phyloP scores from a whole-genome alignment of 1,284 basidiomycete species.

The Prillingera fragicola region DNA sequence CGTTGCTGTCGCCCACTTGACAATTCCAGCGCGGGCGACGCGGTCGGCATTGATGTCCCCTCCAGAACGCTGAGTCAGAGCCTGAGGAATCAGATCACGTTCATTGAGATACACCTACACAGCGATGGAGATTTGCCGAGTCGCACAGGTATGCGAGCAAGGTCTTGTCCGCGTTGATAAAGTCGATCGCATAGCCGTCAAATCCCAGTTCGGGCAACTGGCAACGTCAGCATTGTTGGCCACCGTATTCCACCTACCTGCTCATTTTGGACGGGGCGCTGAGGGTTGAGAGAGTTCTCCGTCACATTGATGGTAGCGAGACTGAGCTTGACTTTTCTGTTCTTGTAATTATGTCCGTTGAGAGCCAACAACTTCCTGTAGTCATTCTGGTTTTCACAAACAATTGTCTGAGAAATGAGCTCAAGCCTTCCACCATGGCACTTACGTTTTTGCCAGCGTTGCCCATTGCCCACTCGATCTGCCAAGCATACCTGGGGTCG shows the following conservation, averaged over 20 bases:
- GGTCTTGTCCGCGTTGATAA: constrained; percentile 51
- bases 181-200: constrained; percentile 76
- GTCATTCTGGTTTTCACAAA: constrained; percentile 79
- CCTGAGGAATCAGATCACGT: constrained; percentile 18
- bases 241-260: constrained; percentile 8
- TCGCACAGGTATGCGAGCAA: constrained; percentile 54
- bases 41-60: constrained; percentile 16
- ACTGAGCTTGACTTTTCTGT: constrained; percentile 19
- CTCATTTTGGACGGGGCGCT: constrained; percentile 19
- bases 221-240: neutral
- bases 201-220: constrained; percentile 66
- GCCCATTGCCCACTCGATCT: constrained; percentile 71
- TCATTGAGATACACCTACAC: constrained; percentile 52
- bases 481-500: constrained; percentile 58
- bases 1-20: constrained; percentile 23
- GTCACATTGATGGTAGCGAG: constrained; percentile 28
- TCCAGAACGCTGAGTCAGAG: constrained; percentile 26
- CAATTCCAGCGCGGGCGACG: constrained; percentile 17
- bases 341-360: constrained; percentile 52
- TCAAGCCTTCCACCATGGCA: neutral
- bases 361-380: constrained; percentile 63
- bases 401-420: constrained; percentile 63
- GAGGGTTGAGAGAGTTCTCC: constrained; percentile 23
- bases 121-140: constrained; percentile 62
- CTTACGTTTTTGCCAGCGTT: constrained; percentile 59